A percentile compares a stretch with the other conserved stretches of the same genome.
Evolutionary conservation across 2,329 filamentous ascomycete genomes (phyloP).

Genomic region (Pyrenochaeta sp.): DNA sequence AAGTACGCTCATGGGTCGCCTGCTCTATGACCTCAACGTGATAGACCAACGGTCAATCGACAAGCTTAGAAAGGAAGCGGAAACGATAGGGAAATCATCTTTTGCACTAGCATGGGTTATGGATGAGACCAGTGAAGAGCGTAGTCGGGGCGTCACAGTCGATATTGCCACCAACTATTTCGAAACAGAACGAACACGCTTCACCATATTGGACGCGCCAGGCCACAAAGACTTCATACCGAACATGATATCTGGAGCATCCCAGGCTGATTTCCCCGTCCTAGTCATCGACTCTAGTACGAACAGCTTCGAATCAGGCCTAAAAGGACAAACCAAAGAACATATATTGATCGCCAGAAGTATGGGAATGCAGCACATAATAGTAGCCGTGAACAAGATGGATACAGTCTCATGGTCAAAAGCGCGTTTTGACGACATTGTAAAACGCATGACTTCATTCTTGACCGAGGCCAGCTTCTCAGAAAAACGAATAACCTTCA

Average conservation of each 20-base stretch:
- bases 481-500: slow-evolving; percentile 79
- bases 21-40: slow-evolving; percentile 86
- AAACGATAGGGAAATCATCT: slow-evolving; percentile 90
- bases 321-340: slow-evolving; percentile 93
- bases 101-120: slow-evolving; percentile 98
- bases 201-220: slow-evolving; percentile 94
- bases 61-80: slow-evolving; percentile 85
- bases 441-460: slow-evolving; percentile 82
- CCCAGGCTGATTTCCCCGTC: slow-evolving; percentile 94
- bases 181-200: slow-evolving; percentile 83
- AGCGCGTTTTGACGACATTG: slow-evolving; percentile 84
- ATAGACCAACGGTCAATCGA: slow-evolving; percentile 89
- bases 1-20: slow-evolving; percentile 95
- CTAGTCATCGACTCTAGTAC: slow-evolving; percentile 90
- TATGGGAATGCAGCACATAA: slow-evolving; percentile 85
- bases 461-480: slow-evolving; percentile 83
- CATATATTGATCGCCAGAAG: slow-evolving; percentile 89
- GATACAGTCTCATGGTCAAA: slow-evolving; percentile 86
- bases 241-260: slow-evolving; percentile 98
- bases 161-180: slow-evolving; percentile 96
- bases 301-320: slow-evolving; percentile 90
- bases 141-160: slow-evolving; percentile 89
- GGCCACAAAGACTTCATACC: slow-evolving; percentile 96
- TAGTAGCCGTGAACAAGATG: slow-evolving; percentile 95
- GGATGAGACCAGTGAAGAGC: slow-evolving; percentile 89